Percentiles rank a stretch among this genome's conserved stretches.
phyloP scores from a whole-genome alignment of 768 basidiomycete species.

The Mycena indigotica region DNA sequence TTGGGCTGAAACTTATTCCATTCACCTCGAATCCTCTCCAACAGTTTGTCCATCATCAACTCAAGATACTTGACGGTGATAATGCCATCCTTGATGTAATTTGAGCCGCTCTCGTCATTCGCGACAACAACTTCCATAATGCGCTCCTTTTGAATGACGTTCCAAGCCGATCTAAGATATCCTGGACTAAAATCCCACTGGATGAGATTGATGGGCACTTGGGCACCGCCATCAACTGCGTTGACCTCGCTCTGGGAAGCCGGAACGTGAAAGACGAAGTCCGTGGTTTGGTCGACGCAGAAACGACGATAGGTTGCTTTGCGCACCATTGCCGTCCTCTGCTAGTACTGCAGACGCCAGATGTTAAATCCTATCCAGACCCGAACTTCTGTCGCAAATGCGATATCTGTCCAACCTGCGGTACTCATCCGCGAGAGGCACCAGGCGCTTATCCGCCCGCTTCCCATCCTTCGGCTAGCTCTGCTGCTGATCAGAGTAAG shows the following conservation, averaged over 20 bases:
- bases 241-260: no score
- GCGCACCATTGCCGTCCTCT: not conserved
- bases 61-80: not conserved
- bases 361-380: not conserved
- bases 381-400: conserved; percentile 1
- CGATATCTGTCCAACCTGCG: conserved; percentile 5
- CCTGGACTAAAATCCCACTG: no score
- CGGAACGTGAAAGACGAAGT: no score
- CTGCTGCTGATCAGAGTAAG: not conserved
- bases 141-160: no score
- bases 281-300: no score
- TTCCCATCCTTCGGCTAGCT: not conserved
- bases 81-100: no score
- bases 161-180: no score
- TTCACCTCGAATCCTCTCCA: conserved; percentile 1
- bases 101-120: no score
- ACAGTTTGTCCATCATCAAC: not conserved
- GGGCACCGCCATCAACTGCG: no score
- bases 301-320: not conserved
- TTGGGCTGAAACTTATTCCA: conserved; percentile 5
- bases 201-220: no score
- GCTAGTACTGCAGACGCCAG: no score
- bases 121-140: no score
- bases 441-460: not conserved
- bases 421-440: not conserved